Percentiles rank a stretch among this genome's conserved stretches.
Conservation (phyloP, 768 basidiomycete species). For the Agaricus bisporus region DNA sequence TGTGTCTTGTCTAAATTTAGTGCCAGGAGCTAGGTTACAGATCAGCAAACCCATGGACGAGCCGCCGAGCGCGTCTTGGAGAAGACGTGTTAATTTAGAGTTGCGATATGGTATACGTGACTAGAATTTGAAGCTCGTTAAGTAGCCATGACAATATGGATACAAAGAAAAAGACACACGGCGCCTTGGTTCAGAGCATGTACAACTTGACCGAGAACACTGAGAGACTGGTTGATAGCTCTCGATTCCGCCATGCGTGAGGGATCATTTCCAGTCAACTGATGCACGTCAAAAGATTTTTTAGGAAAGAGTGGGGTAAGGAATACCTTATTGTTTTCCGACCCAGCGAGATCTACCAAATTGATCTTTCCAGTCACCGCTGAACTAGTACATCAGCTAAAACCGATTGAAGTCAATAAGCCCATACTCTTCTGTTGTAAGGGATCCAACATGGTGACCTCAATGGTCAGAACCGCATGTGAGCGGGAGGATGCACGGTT, state of each 20-base stretch:
- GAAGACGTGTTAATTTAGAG: slow-evolving; percentile 80
- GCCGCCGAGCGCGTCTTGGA: slow-evolving; percentile 89
- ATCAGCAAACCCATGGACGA: slow-evolving; percentile 74
- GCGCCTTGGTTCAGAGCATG: slow-evolving; percentile 75
- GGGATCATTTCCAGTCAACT: slow-evolving; percentile 80
- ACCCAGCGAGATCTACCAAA: slow-evolving; percentile 85
- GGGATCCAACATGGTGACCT: slow-evolving; percentile 54
- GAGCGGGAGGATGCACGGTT: slow-evolving; percentile 84
- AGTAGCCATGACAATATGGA: background rate
- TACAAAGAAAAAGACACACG: slow-evolving; percentile 28
- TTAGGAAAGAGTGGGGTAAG: background rate
- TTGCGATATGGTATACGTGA: slow-evolving; percentile 85
- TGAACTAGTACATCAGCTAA: slow-evolving; percentile 19
- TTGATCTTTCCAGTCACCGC: slow-evolving; percentile 75
- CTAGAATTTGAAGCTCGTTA: slow-evolving; percentile 25
- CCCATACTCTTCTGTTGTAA: slow-evolving; percentile 46
- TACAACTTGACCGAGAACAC: slow-evolving; percentile 83
- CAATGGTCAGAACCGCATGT: slow-evolving; percentile 79
- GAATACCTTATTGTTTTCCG: slow-evolving; percentile 79
- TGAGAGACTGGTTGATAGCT: slow-evolving; percentile 87
- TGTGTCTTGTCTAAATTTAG: slow-evolving; percentile 80
- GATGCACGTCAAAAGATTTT: background rate
- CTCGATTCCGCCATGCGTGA: slow-evolving; percentile 85
- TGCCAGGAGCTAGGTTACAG: slow-evolving; percentile 81
- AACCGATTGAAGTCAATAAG: background rate